A percentile compares a stretch with the other conserved stretches of the same genome.
Conservation (phyloP, 2,329 filamentous ascomycete genomes). For the Westerdykella aurantiaca region DNA sequence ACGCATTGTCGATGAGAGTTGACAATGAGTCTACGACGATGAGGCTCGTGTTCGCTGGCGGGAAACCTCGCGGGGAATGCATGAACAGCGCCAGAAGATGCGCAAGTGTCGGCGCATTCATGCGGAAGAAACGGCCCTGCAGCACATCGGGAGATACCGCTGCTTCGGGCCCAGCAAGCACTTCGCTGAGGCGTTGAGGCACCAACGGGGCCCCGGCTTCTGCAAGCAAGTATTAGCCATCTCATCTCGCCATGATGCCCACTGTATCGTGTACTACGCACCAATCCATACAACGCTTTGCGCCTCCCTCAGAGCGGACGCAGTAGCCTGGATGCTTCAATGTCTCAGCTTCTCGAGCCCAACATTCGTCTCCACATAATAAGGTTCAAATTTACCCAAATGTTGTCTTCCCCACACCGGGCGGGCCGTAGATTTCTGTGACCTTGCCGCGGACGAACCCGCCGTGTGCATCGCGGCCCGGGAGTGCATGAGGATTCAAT, state of each 20-base stretch:
- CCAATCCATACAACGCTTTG: constrained; percentile 75
- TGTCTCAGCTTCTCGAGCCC: constrained; percentile 20
- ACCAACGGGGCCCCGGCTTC: constrained; percentile 46
- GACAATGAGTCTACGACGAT: constrained; percentile 76
- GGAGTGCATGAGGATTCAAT: constrained; percentile 24
- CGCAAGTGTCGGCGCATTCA: constrained; percentile 53
- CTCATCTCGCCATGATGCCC: too few species aligned
- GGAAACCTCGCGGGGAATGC: constrained; percentile 58
- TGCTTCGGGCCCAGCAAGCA: constrained; percentile 21
- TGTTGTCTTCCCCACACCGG: constrained; percentile 78
- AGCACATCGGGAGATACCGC: constrained; percentile 22
- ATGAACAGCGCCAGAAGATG: constrained; percentile 68
- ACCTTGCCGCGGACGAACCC: constrained; percentile 72
- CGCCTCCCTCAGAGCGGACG: constrained; percentile 56
- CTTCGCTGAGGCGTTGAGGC: constrained; percentile 42
- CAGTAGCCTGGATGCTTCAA: constrained; percentile 62
- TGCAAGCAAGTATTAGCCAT: constrained; percentile 24
- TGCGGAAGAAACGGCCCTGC: constrained; percentile 57
- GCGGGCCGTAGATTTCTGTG: constrained; percentile 82
- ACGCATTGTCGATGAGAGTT: constrained; percentile 67
- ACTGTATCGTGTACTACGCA: constrained; percentile 42
- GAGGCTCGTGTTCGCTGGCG: constrained; percentile 59
- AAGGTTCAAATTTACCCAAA: constrained; percentile 57
- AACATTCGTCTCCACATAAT: constrained; percentile 6
- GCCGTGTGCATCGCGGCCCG: constrained; percentile 18